phyloP scores from a whole-genome alignment of 2,329 filamentous ascomycete species.

The Aspergillus glaucus region DNA sequence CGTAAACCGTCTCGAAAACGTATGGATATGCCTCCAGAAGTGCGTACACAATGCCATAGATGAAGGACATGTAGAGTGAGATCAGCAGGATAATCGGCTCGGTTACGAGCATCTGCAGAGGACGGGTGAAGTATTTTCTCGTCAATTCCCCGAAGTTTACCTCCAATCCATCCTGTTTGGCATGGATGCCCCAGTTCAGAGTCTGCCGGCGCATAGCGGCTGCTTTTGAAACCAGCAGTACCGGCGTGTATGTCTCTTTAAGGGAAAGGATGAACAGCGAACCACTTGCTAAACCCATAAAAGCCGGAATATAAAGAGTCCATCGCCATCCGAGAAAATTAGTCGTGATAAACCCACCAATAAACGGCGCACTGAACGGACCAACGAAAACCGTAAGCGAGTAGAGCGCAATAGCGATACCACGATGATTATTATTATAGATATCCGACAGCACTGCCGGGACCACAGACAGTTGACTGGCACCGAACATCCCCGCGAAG shows the following conservation, averaged over 20 bases:
- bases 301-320: conserved; percentile 44
- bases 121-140: conserved; percentile 41
- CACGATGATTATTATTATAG: conserved; percentile 39
- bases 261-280: conserved; percentile 35
- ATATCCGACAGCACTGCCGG: conserved; percentile 41
- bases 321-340: conserved; percentile 44
- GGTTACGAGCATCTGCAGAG: conserved; percentile 27
- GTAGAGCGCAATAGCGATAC: conserved; percentile 41
- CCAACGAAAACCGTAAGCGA: conserved; percentile 43
- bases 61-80: conserved; percentile 26
- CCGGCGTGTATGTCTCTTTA: conserved; percentile 48
- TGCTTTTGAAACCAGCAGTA: conserved; percentile 49
- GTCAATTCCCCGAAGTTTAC: conserved; percentile 40
- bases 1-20: conserved; percentile 23
- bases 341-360: conserved; percentile 46
- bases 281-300: conserved; percentile 45
- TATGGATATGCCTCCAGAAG: conserved; percentile 22
- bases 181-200: conserved; percentile 52
- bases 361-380: conserved; percentile 42
- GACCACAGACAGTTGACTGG: conserved; percentile 39
- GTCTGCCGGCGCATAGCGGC: conserved; percentile 44
- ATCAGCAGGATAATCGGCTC: conserved; percentile 32
- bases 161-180: conserved; percentile 46
- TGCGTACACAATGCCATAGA: conserved; percentile 24
- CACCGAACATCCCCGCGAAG: conserved; percentile 41